A percentile compares a stretch with the other conserved stretches of the same genome.
These are phyloP conservation scores for Fusarium aywerte DNA, from an alignment of 2,329 filamentous ascomycete genomes.

Conservation along the genomic window DNA sequence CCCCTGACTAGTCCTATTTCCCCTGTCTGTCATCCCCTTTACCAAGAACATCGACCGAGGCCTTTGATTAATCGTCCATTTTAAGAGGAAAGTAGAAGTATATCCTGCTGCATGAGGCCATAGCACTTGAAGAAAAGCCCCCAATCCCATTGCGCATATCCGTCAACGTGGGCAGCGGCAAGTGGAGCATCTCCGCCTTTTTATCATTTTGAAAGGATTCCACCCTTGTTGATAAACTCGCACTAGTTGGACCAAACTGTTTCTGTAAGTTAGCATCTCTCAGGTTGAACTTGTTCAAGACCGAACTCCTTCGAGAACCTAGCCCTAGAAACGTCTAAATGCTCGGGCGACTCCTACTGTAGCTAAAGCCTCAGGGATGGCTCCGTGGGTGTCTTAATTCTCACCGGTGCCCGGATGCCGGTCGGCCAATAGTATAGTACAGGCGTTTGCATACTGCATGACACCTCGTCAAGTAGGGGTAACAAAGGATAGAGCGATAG, in stretches of 20 bases:
- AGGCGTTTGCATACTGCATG: constrained; percentile 22
- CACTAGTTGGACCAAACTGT: constrained; percentile 11
- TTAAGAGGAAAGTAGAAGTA: constrained; percentile 2
- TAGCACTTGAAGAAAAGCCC: constrained; percentile 4
- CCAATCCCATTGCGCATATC: constrained; percentile 38
- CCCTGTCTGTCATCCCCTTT: constrained; percentile 10
- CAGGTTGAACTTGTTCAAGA: constrained; percentile 8
- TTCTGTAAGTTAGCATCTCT: constrained; percentile 5
- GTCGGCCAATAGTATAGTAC: constrained; percentile 33
- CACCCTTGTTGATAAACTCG: constrained; percentile 2
- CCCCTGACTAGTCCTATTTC: constrained; percentile 19
- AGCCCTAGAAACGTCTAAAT: neutral
- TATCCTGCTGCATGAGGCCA: constrained; percentile 14
- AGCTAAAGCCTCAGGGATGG: neutral
- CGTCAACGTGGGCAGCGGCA: constrained; percentile 35
- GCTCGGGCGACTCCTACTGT: constrained; percentile 17
- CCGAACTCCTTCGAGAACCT: constrained; percentile 14
- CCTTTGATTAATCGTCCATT: constrained; percentile 17
- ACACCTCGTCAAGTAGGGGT: constrained; percentile 8
- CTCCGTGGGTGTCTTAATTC: neutral
- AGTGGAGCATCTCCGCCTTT: constrained; percentile 33
- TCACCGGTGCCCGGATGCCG: constrained; percentile 15
- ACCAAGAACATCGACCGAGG: constrained; percentile 38
- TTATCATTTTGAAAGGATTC: constrained; percentile 7
- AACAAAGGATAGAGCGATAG: constrained; percentile 18